Evolutionary conservation across 1,284 basidiomycete genomes (phyloP).

Genomic region (Stygiomarasmius scandens): DNA sequence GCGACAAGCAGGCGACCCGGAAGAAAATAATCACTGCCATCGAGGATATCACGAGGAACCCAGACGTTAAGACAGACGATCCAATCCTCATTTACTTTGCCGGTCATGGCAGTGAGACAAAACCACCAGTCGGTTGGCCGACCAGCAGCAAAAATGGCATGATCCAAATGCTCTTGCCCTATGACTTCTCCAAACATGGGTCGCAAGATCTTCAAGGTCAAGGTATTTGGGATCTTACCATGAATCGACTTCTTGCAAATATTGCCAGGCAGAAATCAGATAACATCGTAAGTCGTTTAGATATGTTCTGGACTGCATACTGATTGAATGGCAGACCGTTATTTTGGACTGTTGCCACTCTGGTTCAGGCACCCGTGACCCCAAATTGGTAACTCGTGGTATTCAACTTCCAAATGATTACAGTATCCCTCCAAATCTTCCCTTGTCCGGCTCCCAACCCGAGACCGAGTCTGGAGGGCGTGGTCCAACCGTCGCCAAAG

Average conservation of each 20-base stretch:
- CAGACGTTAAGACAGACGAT: constrained; percentile 1
- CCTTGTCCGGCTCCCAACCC: no score
- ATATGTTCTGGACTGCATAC: background rate
- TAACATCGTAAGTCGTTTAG: constrained; percentile 31
- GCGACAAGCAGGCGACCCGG: constrained; percentile 9
- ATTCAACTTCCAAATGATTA: constrained; percentile 10
- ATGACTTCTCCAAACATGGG: constrained; percentile 20
- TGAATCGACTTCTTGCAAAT: constrained; percentile 22
- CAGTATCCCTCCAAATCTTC: background rate
- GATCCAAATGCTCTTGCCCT: constrained; percentile 28
- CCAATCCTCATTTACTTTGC: constrained; percentile 15
- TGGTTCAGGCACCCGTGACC: constrained; percentile 30
- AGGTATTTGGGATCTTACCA: constrained; percentile 25
- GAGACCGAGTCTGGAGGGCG: background rate
- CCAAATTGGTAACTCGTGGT: constrained; percentile 1
- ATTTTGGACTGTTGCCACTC: constrained; percentile 34
- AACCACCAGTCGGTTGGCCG: background rate
- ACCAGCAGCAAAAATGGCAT: constrained; percentile 1
- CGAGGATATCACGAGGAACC: background rate
- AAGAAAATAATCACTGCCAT: background rate
- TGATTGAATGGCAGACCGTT: constrained; percentile 23
- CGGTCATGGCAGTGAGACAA: constrained; percentile 14
- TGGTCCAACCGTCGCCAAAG: constrained; percentile 3
- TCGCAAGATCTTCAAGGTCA: constrained; percentile 5
- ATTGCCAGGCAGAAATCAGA: constrained; percentile 29